Evolutionary conservation across 2,329 filamentous ascomycete genomes (phyloP).

Genomic region (Trichoderma harzianum): DNA sequence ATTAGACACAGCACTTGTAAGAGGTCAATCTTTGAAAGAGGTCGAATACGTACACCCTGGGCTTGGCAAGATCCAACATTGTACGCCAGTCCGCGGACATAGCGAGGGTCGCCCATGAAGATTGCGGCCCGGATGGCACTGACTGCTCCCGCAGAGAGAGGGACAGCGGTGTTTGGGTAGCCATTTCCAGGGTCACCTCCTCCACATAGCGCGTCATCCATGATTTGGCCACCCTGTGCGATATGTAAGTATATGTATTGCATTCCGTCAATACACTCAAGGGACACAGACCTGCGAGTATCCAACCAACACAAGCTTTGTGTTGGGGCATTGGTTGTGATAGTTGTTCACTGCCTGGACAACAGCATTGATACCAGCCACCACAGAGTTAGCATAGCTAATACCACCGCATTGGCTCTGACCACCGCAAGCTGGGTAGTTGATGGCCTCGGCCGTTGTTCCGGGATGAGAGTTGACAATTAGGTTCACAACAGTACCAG

Average conservation of each 20-base stretch:
- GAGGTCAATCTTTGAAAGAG: background rate
- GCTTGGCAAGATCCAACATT: slow-evolving; percentile 43
- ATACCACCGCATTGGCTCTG: slow-evolving; percentile 55
- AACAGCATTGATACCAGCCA: slow-evolving; percentile 12
- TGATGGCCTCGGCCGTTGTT: slow-evolving; percentile 52
- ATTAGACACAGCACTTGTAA: background rate
- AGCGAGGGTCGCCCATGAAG: slow-evolving; percentile 62
- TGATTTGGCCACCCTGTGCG: slow-evolving; percentile 55
- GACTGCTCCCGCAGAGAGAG: slow-evolving; percentile 46
- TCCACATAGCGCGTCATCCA: slow-evolving; percentile 62
- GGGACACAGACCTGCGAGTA: slow-evolving; percentile 53
- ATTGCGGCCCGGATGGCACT: slow-evolving; percentile 60
- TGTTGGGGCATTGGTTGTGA: slow-evolving; percentile 53
- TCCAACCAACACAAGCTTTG: slow-evolving; percentile 57
- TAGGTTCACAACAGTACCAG: slow-evolving; percentile 48
- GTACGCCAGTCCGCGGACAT: slow-evolving; percentile 52
- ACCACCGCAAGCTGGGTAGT: slow-evolving; percentile 62
- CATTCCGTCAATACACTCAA: background rate
- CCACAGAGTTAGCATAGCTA: slow-evolving; percentile 54
- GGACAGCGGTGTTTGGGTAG: slow-evolving; percentile 41
- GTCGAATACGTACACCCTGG: slow-evolving; percentile 53
- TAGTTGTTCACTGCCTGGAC: slow-evolving; percentile 50
- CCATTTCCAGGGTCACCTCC: slow-evolving; percentile 49
- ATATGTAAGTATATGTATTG: background rate
- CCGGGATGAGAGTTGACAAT: slow-evolving; percentile 47